Evolutionary conservation across 1,284 basidiomycete species (phyloP), one percentile per base, ranked within the genome.

Genomic region (Chalciporus sp.): DNA sequence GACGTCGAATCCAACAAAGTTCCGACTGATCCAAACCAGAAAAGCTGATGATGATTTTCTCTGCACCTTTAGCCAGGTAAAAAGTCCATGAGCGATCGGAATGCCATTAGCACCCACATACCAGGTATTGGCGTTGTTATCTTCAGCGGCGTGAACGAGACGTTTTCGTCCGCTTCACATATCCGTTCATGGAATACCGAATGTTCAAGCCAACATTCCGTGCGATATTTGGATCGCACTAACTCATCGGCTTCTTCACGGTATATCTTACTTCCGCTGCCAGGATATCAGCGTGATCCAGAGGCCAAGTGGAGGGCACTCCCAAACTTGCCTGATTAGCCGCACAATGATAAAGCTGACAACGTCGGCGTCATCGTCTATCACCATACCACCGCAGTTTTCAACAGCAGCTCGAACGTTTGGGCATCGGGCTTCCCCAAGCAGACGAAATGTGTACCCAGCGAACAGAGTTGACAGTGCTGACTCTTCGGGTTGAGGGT

Each of bases 121-220:
- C 85, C 79, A 45, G 71, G 60, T 42, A 89, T 64, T 16, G 88
- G 87, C 2, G 71, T 70, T 16, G 69, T 50, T n/a, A 84, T 74
- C 19, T 55, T 71, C 12, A 92, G 71, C 3, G 90, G 90, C 1
- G 69, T 67, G 60, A 88, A 91, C 0, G 81, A 76, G 11, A 85
- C 66, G 59, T 90, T 84, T 44, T 87, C 85, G 2, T 81, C 77
- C 0, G 79, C 72, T 17, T 68, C 65, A 65, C 85, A 86, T 52
- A 92, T 72, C 14, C 80, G 77, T 43, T 87, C 84, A 57, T 84
- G 82, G 52, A 81, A 86, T 12, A 92, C 75, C 59, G 87, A 92
- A 48, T 81, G 80, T 67, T 92, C 90, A 0, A 92, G 74, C 90
- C 90, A 92, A 62, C 88, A 92, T 65, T 92, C 90, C 0, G 90